Conservation (phyloP, 768 basidiomycete species). For the Royoungia palumana region DNA sequence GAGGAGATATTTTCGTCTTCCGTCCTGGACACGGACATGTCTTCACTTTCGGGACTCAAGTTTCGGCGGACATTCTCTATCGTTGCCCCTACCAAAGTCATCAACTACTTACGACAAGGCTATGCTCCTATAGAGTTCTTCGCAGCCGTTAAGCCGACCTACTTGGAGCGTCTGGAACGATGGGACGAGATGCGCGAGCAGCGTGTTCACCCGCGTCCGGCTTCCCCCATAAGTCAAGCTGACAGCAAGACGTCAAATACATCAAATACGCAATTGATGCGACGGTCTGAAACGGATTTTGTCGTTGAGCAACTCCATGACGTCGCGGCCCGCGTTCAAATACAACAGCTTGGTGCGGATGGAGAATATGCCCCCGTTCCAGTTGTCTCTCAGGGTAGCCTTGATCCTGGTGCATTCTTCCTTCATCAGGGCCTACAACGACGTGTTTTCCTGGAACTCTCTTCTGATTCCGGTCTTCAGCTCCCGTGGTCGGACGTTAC, state of each 20-base stretch:
- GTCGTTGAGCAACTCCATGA: conserved; percentile 86
- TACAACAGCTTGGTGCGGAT: conserved; percentile 81
- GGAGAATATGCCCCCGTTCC: conserved; percentile 84
- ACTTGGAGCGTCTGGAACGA: conserved; percentile 83
- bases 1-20: conserved; percentile 84
- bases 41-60: conserved; percentile 73
- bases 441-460: conserved; percentile 68
- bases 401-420: conserved; percentile 84
- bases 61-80: conserved; percentile 83
- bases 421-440: conserved; percentile 94
- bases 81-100: conserved; percentile 67
- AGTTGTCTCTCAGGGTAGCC: conserved; percentile 66
- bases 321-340: conserved; percentile 82
- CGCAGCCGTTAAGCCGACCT: conserved; percentile 74
- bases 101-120: conserved; percentile 66
- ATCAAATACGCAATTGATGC: conserved; percentile 64
- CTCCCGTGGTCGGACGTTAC: conserved; percentile 84
- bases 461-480: conserved; percentile 85
- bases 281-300: conserved; percentile 91
- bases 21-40: conserved; percentile 66
- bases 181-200: conserved; percentile 94
- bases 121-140: conserved; percentile 92
- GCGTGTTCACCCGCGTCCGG: conserved; percentile 41
- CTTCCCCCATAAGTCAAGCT: conserved; percentile 25
- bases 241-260: conserved; percentile 43